Base-by-base conservation (phyloP, 2,329 filamentous ascomycete species). In the Diaporthe australafricana region DNA sequence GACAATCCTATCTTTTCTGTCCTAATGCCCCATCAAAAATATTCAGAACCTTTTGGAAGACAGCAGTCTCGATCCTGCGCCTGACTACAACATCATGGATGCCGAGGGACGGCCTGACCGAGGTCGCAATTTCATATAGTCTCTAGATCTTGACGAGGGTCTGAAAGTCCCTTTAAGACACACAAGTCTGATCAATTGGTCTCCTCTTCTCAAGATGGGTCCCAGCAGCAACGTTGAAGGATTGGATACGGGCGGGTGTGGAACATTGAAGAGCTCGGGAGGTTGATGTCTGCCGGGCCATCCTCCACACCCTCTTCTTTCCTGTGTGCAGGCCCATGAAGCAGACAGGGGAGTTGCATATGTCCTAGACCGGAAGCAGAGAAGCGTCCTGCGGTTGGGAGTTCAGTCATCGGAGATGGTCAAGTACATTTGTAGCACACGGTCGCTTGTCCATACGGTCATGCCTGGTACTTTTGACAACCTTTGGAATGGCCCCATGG, bases 291-390 rank as follows among this genome's bases (percentile, higher is more conserved):
- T 32, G 42, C 57, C n/a, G 30, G 27, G 17, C 27, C 27, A 63
- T 3, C 5, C 12, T 12, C 45, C 27, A 8, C 57, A 42, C 57
- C 57, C 42, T 35, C 32, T 48, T 63, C 48, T 48, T 25, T 63
- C 42, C 22, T 63, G 42, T 47, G 42, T 22, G 57, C 42, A 42
- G 42, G 27, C 32, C 42, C 40, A 48, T 48, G 57, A 12, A 35
- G 11, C 14, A 22, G 42, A 48, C 27, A 35, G 57, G 40, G 40
- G 40, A 42, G 57, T 63, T 42, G 57, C 20, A 63, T 27, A 9
- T 60, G 27, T 63, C 20, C 40, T 47, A 63, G 40, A 11, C 57
- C 20, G 27, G 25, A 63, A 63, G 25, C 40, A 63, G 40, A 63
- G 57, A 35, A 63, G 40, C 40, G 30, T 20, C n/a, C 38, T 38